These are phyloP conservation scores for Phytophthora boehmeriae DNA, from an alignment of 352 stramenopile species.

Conservation along the genomic window DNA sequence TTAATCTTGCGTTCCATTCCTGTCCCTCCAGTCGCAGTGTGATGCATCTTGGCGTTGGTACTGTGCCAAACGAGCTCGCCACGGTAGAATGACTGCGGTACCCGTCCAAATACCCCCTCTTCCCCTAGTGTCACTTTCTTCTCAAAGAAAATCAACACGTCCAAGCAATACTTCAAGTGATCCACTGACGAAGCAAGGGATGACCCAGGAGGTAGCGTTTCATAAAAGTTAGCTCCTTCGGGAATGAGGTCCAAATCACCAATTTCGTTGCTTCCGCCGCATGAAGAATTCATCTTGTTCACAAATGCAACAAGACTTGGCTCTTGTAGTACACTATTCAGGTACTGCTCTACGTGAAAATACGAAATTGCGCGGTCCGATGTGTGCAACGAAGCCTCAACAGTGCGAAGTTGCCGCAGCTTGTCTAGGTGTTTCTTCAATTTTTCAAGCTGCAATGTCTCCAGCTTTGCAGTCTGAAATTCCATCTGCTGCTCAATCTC, in stretches of 20 bases:
- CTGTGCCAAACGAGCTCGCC: conserved; percentile 79
- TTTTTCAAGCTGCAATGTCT: conserved; percentile 62
- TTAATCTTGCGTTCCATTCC: conserved; percentile 67
- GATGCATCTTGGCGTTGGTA: conserved; percentile 36
- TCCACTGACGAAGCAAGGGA: conserved; percentile 66
- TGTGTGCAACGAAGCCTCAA: conserved; percentile 79
- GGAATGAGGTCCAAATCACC: conserved; percentile 67
- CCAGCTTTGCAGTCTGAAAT: conserved; percentile 78
- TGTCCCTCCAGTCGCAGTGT: conserved; percentile 27
- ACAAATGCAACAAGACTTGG: conserved; percentile 62
- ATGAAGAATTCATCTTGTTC: conserved; percentile 75
- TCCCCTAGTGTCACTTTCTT: conserved; percentile 83
- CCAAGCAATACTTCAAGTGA: conserved; percentile 82
- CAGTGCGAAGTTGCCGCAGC: conserved; percentile 74
- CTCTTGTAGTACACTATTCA: conserved; percentile 82
- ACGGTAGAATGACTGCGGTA: conserved; percentile 80
- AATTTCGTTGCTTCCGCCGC: conserved; percentile 27
- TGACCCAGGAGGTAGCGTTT: conserved; percentile 53
- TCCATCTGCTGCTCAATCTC: conserved; percentile 63
- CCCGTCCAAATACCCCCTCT: conserved; percentile 63
- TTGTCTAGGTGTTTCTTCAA: conserved; percentile 72
- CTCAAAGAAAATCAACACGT: conserved; percentile 88
- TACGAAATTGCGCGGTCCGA: conserved; percentile 81
- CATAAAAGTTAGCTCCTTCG: conserved; percentile 74
- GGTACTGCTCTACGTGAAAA: conserved; percentile 85